phyloP scores from a whole-genome alignment of 441 rosid genomes.

The Kokia cookei region DNA sequence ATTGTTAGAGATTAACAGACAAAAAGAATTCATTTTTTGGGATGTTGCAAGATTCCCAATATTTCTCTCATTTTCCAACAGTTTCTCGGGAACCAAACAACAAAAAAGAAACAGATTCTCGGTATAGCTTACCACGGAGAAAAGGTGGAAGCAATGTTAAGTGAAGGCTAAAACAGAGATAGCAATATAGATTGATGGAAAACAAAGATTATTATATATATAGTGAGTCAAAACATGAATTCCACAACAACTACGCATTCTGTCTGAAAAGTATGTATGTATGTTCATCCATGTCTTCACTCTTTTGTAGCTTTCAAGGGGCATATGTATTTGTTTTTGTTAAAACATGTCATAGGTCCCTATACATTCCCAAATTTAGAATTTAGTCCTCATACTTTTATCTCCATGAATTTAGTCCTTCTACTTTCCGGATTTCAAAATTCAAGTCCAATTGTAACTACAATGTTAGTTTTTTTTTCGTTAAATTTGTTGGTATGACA shows the following conservation, averaged over 20 bases:
- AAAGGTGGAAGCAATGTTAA: background rate
- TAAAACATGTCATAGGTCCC: too few relatives aligned
- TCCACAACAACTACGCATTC: conserved; percentile 8
- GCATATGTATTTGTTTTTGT: too few relatives aligned
- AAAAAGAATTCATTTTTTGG: background rate
- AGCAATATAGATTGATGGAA: background rate
- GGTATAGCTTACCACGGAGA: conserved; percentile 27
- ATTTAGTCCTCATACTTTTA: too few relatives aligned
- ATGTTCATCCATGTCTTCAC: too few relatives aligned
- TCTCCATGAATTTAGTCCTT: too few relatives aligned
- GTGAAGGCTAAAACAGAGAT: background rate
- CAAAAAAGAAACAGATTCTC: background rate
- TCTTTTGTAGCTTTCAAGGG: too few relatives aligned
- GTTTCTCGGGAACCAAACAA: conserved; percentile 11
- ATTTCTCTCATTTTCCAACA: background rate
- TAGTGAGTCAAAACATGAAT: conserved; percentile 45
- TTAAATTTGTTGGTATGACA: too few relatives aligned
- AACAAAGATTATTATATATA: conserved; percentile 1
- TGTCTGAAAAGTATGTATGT: conserved; percentile 17
- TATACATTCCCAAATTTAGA: too few relatives aligned
- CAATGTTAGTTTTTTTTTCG: too few relatives aligned
- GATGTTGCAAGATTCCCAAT: conserved; percentile 6
- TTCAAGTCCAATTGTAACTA: too few relatives aligned
- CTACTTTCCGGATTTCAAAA: too few relatives aligned
- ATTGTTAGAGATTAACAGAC: background rate